Base-by-base conservation (phyloP, 2,329 filamentous ascomycete species). In the Uncinocarpus reesii region DNA sequence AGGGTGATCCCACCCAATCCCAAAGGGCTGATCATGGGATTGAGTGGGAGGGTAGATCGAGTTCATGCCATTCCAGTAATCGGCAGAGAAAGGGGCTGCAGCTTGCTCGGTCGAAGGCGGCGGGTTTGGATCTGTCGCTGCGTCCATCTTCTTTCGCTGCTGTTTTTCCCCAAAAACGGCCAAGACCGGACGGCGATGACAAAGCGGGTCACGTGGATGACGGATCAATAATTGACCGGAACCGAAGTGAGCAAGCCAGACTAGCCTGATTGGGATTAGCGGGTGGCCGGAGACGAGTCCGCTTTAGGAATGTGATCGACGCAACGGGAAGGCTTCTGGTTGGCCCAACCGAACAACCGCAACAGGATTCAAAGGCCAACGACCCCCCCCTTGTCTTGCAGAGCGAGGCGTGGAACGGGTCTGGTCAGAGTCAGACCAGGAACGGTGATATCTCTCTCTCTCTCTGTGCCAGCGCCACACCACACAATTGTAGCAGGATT, bases 41-140 rank as follows among this genome's bases (percentile, higher is more conserved):
- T 55, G 56, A 18, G 50, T 37, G 7, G 53, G 40, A 4, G 52
- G 23, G 48, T 65, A 68, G 31, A 67, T 47, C 5, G 60, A 43
- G 40, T 65, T 65, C 42, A 68, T 57, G 11, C 52, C 57, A 48
- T 57, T 58, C 66, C 66, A 69, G 52, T 63, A 68, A n/a, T 66
- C 65, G 60, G 45, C 15, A 58, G 55, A 13, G 66, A 53, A 18
- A 57, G 53, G 28, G 5, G 38, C 5, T 10, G 46, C 11, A 7
- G 20, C 10, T 7, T 41, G 47, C 13, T 45, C 38, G 5, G 31
- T 23, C 2, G 46, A 28, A 7, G 38, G 10, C 15, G 31, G 42
- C 10, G 41, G 34, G 34, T 41, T 47, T 8, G 45, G 7, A 8
- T 41, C 45, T 3, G 45, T 34, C 3, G 45, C 45, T n/a, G 45